A percentile compares a stretch with the other conserved stretches of the same genome.
phyloP scores from a whole-genome alignment of 2,329 filamentous ascomycete species.

The Apiospora malaysiana region DNA sequence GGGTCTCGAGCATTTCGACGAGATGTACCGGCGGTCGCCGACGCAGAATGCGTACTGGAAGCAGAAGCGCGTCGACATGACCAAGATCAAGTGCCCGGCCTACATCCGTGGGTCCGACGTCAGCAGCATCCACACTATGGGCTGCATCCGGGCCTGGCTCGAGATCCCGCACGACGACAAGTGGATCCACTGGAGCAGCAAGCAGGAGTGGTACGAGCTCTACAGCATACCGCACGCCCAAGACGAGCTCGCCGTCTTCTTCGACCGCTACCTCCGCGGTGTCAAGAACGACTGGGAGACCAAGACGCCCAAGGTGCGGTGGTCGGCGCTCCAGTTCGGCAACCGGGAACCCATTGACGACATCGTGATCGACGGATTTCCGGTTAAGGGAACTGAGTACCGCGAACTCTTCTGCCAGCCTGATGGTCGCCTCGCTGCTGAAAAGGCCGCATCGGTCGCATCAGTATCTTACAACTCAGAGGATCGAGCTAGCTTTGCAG shows the following conservation, averaged over 20 bases:
- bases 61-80: slow-evolving; percentile 44
- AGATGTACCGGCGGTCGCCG: slow-evolving; percentile 47
- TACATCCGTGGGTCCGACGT: slow-evolving; percentile 43
- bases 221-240: slow-evolving; percentile 40
- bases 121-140: slow-evolving; percentile 43
- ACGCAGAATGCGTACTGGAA: slow-evolving; percentile 44
- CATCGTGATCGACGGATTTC: slow-evolving; percentile 42
- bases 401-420: slow-evolving; percentile 38
- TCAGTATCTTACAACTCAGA: slow-evolving; percentile 42
- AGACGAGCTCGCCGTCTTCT: slow-evolving; percentile 49
- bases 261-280: slow-evolving; percentile 51
- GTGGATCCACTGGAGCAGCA: slow-evolving; percentile 48
- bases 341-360: slow-evolving; percentile 40
- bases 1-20: slow-evolving; percentile 47
- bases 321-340: slow-evolving; percentile 46
- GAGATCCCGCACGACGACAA: slow-evolving; percentile 46
- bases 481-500: slow-evolving; percentile 31
- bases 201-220: slow-evolving; percentile 54
- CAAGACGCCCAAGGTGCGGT: slow-evolving; percentile 50
- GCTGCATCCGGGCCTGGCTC: slow-evolving; percentile 44
- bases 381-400: slow-evolving; percentile 42
- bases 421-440: slow-evolving; percentile 22
- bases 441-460: neutral
- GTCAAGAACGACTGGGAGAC: slow-evolving; percentile 51
- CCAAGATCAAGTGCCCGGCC: slow-evolving; percentile 41